Conservation (phyloP, 1,284 basidiomycete species). For the Sporisorium scitamineum region DNA sequence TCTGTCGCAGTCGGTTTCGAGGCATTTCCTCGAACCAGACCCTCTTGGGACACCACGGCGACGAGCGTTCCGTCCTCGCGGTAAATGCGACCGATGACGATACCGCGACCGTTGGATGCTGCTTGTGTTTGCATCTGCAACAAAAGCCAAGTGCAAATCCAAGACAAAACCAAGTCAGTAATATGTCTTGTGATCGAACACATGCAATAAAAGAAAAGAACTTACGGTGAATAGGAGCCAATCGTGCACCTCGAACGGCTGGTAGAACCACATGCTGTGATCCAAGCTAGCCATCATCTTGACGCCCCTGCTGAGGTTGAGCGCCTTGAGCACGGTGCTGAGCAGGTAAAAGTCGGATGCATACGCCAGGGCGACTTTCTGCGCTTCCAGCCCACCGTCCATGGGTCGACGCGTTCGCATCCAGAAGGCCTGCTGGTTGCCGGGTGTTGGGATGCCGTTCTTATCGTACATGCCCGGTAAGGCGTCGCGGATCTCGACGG, state of each 20-base stretch:
- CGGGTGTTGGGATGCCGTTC: slow-evolving; percentile 55
- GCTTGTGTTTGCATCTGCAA: slow-evolving; percentile 67
- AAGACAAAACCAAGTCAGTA: neutral
- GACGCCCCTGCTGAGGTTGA: slow-evolving; percentile 46
- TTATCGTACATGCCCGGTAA: slow-evolving; percentile 63
- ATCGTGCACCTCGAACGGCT: slow-evolving; percentile 60
- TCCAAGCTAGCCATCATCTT: slow-evolving; percentile 68
- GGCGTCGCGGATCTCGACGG: slow-evolving; percentile 64
- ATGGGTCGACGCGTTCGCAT: slow-evolving; percentile 56
- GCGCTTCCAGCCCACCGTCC: slow-evolving; percentile 50
- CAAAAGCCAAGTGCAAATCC: neutral
- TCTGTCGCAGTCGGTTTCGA: slow-evolving; percentile 6
- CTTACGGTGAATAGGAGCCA: slow-evolving; percentile 65
- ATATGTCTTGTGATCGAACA: too few species aligned
- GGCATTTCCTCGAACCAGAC: slow-evolving; percentile 38
- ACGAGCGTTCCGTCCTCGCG: slow-evolving; percentile 62
- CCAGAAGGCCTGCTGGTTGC: slow-evolving; percentile 66
- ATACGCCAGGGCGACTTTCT: slow-evolving; percentile 65
- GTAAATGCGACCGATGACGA: slow-evolving; percentile 63
- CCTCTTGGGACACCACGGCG: slow-evolving; percentile 60
- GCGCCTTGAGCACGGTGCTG: slow-evolving; percentile 60
- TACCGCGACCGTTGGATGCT: slow-evolving; percentile 60
- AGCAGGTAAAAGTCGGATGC: slow-evolving; percentile 63
- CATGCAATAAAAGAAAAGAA: neutral
- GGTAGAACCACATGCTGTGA: slow-evolving; percentile 68